Evolutionary conservation across 768 basidiomycete genomes (phyloP).

Genomic region (Mycena venus): DNA sequence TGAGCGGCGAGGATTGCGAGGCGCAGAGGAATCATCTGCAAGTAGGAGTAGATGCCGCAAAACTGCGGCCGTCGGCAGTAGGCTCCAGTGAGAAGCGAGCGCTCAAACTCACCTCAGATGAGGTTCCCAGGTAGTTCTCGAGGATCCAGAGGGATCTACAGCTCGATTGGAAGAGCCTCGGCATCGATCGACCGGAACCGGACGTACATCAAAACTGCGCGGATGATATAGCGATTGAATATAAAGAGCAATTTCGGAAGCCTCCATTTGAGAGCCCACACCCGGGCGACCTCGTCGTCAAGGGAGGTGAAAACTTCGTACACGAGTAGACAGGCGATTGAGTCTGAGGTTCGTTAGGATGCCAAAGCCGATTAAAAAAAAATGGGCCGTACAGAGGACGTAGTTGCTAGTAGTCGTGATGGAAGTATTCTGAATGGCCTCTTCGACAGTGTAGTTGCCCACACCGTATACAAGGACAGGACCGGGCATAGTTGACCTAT

Average conservation of each 20-base stretch:
- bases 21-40: constrained; percentile 13
- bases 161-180: neutral
- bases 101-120: neutral
- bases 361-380: neutral
- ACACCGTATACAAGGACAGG: neutral
- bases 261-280: constrained; percentile 4
- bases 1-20: constrained; percentile 17
- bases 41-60: constrained; percentile 7
- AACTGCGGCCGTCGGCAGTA: neutral
- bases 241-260: constrained; percentile 16
- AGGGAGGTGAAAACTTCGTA: constrained; percentile 4
- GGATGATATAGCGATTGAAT: constrained; percentile 17
- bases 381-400: neutral
- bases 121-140: neutral
- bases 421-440: neutral
- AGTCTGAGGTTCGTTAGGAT: neutral
- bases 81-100: neutral
- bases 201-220: constrained; percentile 1
- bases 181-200: neutral
- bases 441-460: neutral
- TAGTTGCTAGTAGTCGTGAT: neutral
- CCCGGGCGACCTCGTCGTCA: constrained; percentile 9
- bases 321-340: neutral
- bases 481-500: neutral
- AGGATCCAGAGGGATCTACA: constrained; percentile 5